A percentile compares a stretch with the other conserved stretches of the same genome.
These are phyloP conservation scores for Erodium trifolium DNA, from an alignment of 441 rosid species.

Conservation along the genomic window DNA sequence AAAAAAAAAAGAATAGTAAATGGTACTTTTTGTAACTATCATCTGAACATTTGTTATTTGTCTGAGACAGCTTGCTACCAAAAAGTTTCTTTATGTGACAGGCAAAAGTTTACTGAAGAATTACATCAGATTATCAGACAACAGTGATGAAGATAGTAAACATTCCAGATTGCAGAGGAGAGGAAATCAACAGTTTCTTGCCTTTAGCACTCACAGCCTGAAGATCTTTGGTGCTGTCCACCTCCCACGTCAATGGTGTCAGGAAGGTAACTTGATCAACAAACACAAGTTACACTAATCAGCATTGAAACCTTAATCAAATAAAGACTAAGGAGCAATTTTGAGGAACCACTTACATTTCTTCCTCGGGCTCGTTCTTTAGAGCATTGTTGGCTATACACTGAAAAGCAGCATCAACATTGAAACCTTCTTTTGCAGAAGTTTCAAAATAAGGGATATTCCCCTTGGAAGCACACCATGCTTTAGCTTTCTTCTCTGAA, in stretches of 20 bases:
- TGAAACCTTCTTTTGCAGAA: constrained; percentile 46
- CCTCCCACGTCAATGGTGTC: constrained; percentile 29
- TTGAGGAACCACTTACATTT: constrained; percentile 35
- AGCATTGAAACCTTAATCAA: neutral
- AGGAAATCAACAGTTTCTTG: neutral
- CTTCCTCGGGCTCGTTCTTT: constrained; percentile 79
- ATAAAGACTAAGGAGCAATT: no score
- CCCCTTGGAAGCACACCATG: constrained; percentile 77
- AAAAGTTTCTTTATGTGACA: no score
- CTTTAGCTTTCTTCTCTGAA: constrained; percentile 68
- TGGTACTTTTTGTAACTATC: no score
- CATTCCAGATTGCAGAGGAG: neutral
- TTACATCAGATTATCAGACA: neutral
- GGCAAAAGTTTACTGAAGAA: neutral
- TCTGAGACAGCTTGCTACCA: no score
- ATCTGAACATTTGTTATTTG: no score
- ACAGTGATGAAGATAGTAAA: neutral
- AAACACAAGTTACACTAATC: neutral
- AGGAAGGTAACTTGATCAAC: constrained; percentile 29
- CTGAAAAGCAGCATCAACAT: constrained; percentile 40
- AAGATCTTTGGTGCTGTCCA: constrained; percentile 31
- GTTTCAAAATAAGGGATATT: constrained; percentile 73
- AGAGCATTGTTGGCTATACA: constrained; percentile 66
- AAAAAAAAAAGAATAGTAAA: no score
- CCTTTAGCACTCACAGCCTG: constrained; percentile 30